phyloP scores from a whole-genome alignment of 495 filamentous ascomycete species.

The Beverwykella pulmonaria region DNA sequence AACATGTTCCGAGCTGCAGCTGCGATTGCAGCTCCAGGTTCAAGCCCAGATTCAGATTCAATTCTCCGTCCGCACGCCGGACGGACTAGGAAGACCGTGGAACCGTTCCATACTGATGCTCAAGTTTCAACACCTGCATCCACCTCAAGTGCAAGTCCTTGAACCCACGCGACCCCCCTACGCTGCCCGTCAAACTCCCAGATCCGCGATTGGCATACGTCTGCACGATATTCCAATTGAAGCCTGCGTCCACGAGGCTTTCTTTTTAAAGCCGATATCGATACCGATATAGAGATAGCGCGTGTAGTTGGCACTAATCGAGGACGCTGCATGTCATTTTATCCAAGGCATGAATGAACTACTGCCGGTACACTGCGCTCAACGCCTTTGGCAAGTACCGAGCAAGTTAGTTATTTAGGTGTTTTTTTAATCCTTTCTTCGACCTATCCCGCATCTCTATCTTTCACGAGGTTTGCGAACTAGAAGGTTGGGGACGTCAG shows the following conservation, averaged over 20 bases:
- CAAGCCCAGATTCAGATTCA: background rate
- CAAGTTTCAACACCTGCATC: background rate
- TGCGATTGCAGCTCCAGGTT: background rate
- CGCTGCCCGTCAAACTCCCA: background rate
- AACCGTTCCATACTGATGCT: background rate
- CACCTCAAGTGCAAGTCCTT: background rate
- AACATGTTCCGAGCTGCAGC: background rate
- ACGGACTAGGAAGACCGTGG: background rate
- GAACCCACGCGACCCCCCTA: background rate
- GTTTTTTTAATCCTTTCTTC: too few species aligned
- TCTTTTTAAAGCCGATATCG: background rate
- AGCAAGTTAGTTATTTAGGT: background rate
- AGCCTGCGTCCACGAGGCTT: background rate
- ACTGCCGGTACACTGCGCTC: constrained; percentile 22
- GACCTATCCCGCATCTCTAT: background rate
- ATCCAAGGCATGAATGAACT: constrained; percentile 29
- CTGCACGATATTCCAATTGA: background rate
- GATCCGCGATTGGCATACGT: background rate
- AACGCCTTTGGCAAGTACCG: background rate
- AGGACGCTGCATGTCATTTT: constrained; percentile 8
- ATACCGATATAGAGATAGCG: background rate
- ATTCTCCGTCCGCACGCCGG: background rate
- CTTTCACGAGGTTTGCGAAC: background rate
- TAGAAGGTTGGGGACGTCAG: background rate
- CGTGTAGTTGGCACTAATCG: background rate